Evolutionary conservation across 768 basidiomycete species (phyloP).

Genomic region (Pleurotus platypus): DNA sequence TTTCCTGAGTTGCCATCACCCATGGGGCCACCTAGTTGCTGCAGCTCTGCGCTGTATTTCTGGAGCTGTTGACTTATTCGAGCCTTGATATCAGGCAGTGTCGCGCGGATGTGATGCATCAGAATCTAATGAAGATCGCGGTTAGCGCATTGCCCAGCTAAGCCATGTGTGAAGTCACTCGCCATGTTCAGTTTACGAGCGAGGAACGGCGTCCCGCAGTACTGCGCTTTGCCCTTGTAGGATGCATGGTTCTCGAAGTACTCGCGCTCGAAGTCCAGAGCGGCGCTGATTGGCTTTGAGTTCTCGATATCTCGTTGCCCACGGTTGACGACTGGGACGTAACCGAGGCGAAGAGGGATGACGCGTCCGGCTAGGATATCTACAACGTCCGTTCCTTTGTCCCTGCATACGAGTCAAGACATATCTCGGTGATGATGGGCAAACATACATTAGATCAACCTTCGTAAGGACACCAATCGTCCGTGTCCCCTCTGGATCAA

Average conservation of each 20-base stretch:
- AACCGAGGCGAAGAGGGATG: slow-evolving; percentile 93
- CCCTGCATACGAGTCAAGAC: slow-evolving; percentile 47
- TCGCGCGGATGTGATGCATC: slow-evolving; percentile 98
- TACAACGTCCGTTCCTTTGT: slow-evolving; percentile 96
- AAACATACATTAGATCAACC: slow-evolving; percentile 90
- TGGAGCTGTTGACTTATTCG: slow-evolving; percentile 88
- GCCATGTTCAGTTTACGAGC: slow-evolving; percentile 95
- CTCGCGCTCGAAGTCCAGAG: slow-evolving; percentile 84
- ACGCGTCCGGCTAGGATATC: slow-evolving; percentile 97
- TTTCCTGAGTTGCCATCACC: slow-evolving; percentile 86
- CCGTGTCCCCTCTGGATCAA: slow-evolving; percentile 93
- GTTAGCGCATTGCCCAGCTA: not conserved
- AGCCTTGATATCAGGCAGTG: slow-evolving; percentile 97
- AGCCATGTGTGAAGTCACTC: slow-evolving; percentile 17
- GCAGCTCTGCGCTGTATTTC: slow-evolving; percentile 84
- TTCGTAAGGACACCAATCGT: slow-evolving; percentile 99
- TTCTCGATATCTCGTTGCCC: slow-evolving; percentile 96
- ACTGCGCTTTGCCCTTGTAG: slow-evolving; percentile 91
- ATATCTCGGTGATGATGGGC: not conserved
- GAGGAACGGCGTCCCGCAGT: slow-evolving; percentile 96
- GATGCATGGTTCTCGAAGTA: slow-evolving; percentile 95
- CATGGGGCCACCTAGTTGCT: slow-evolving; percentile 79
- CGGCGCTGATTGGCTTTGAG: slow-evolving; percentile 78
- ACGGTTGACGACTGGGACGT: slow-evolving; percentile 98
- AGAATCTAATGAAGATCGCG: slow-evolving; percentile 63